Evolutionary conservation across 805 yeast genomes (phyloP).

Genomic region (Monosporozyma unispora): DNA sequence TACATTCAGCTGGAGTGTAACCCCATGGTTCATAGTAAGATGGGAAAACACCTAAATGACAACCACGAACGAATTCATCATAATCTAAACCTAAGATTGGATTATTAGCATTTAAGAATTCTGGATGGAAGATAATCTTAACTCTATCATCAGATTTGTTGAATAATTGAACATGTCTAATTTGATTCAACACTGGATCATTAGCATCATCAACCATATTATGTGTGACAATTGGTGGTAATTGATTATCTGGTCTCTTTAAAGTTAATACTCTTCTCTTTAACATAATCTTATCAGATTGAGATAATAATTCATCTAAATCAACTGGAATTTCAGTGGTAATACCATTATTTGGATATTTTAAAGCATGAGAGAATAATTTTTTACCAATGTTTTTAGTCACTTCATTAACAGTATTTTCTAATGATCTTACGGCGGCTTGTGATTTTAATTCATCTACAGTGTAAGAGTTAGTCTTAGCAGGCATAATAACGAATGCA

Average conservation of each 20-base stretch:
- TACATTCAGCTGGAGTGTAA: constrained; percentile 97
- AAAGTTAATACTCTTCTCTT: constrained; percentile 90
- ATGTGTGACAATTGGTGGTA: constrained; percentile 96
- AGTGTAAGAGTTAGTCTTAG: constrained; percentile 88
- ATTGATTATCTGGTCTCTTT: constrained; percentile 57
- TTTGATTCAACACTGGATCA: constrained; percentile 87
- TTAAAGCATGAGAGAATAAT: constrained; percentile 81
- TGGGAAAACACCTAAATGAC: constrained; percentile 97
- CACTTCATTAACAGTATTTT: constrained; percentile 78
- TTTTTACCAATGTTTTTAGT: constrained; percentile 79
- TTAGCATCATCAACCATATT: constrained; percentile 88
- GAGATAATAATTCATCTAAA: constrained; percentile 72
- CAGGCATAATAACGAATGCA: constrained; percentile 97
- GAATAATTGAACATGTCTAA: constrained; percentile 84
- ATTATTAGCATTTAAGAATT: constrained; percentile 87
- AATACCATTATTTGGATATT: constrained; percentile 40
- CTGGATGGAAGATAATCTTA: constrained; percentile 95
- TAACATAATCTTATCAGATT: constrained; percentile 81
- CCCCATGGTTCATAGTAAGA: constrained; percentile 99
- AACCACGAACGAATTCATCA: constrained; percentile 96
- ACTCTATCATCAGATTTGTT: constrained; percentile 86
- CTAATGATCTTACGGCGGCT: constrained; percentile 88
- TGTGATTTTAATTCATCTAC: constrained; percentile 94
- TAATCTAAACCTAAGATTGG: constrained; percentile 90
- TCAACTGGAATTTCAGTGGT: constrained; percentile 62